Evolutionary conservation across 805 yeast species (phyloP).

Genomic region (Wickerhamomyces canadensis): DNA sequence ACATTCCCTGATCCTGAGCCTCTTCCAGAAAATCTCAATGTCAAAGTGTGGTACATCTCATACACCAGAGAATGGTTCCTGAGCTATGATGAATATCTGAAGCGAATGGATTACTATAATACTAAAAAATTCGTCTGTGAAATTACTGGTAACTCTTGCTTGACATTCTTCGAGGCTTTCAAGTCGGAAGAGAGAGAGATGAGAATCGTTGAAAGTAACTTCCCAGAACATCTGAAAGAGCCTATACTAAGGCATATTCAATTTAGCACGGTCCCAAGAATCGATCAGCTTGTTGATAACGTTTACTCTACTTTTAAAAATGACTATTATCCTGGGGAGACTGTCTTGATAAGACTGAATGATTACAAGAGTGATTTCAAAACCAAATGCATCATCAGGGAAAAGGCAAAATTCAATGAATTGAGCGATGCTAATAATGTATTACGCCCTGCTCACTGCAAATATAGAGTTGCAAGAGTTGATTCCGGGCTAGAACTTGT

Average conservation of each 20-base stretch:
- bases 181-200: conserved; percentile 65
- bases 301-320: conserved; percentile 71
- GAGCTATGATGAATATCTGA: conserved; percentile 69
- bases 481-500: conserved; percentile 53
- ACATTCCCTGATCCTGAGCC: conserved; percentile 50
- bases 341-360: conserved; percentile 50
- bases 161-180: conserved; percentile 86
- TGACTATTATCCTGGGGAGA: conserved; percentile 91
- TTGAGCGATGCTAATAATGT: conserved; percentile 31
- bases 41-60: conserved; percentile 75
- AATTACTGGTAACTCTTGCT: conserved; percentile 87
- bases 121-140: conserved; percentile 88
- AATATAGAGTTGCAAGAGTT: conserved; percentile 64
- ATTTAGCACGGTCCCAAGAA: conserved; percentile 72
- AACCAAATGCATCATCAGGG: conserved; percentile 55
- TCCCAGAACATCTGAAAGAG: conserved; percentile 88
- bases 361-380: conserved; percentile 24
- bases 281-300: conserved; percentile 84
- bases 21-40: conserved; percentile 47
- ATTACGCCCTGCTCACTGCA: conserved; percentile 47
- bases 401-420: conserved; percentile 74
- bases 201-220: conserved; percentile 64
- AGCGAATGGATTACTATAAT: conserved; percentile 65
- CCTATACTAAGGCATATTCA: conserved; percentile 86
- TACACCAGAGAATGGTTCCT: conserved; percentile 88